These are phyloP conservation scores for Stagonosporopsis rhizophila DNA, from an alignment of 2,329 filamentous ascomycete species.

Conservation along the genomic window DNA sequence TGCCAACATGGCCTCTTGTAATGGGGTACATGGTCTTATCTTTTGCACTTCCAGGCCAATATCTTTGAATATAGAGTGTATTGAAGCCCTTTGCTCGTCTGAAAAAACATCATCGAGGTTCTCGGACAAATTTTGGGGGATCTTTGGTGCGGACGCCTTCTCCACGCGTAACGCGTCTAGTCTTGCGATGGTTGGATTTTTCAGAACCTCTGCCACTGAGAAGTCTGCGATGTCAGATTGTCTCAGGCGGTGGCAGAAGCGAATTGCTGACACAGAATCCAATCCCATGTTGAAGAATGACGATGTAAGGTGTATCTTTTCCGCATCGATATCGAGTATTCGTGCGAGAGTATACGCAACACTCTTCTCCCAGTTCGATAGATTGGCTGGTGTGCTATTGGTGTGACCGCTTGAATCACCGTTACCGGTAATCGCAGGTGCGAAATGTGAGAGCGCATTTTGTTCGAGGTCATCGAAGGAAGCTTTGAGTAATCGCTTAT, in stretches of 20 bases:
- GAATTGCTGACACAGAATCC: slow-evolving; percentile 83
- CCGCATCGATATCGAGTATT: slow-evolving; percentile 55
- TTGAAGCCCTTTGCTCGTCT: slow-evolving; percentile 19
- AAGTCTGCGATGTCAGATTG: slow-evolving; percentile 56
- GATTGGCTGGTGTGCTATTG: neutral
- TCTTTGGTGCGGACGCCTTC: slow-evolving; percentile 36
- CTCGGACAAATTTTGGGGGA: neutral
- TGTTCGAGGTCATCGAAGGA: slow-evolving; percentile 58
- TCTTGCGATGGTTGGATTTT: slow-evolving; percentile 69
- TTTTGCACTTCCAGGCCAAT: slow-evolving; percentile 53
- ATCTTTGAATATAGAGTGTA: slow-evolving; percentile 22
- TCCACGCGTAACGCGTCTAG: slow-evolving; percentile 48
- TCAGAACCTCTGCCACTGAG: slow-evolving; percentile 74
- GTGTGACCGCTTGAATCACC: slow-evolving; percentile 32
- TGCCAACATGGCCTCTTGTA: slow-evolving; percentile 88
- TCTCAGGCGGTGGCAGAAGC: slow-evolving; percentile 66
- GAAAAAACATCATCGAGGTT: slow-evolving; percentile 24
- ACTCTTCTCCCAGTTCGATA: slow-evolving; percentile 55
- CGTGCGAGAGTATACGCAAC: slow-evolving; percentile 65
- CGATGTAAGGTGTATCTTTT: slow-evolving; percentile 66
- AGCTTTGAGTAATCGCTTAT: slow-evolving; percentile 62
- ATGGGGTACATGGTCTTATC: slow-evolving; percentile 80
- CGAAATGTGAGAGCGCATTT: slow-evolving; percentile 54
- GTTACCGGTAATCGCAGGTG: slow-evolving; percentile 41
- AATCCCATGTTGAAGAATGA: slow-evolving; percentile 81